Evolutionary conservation across 352 stramenopile genomes (phyloP).

Genomic region (Plasmopara muralis): DNA sequence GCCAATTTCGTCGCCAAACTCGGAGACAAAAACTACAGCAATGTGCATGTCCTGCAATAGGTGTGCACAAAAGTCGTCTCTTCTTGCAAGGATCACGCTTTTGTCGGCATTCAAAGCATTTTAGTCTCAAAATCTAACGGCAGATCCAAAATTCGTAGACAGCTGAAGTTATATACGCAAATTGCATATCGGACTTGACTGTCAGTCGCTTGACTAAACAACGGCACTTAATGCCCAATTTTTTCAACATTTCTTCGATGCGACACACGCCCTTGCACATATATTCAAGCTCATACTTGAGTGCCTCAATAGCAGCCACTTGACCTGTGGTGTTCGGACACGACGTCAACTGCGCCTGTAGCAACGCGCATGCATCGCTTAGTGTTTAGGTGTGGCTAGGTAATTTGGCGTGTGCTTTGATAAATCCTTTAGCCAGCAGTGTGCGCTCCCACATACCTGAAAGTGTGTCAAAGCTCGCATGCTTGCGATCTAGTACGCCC

Average conservation of each 20-base stretch:
- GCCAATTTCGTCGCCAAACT: conserved; percentile 89
- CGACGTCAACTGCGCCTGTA: conserved; percentile 95
- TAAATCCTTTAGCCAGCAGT: conserved; percentile 95
- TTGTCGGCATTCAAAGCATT: conserved; percentile 27
- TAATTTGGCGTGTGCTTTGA: conserved; percentile 95
- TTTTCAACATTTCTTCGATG: conserved; percentile 41
- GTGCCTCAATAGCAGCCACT: conserved; percentile 84
- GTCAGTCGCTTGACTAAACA: conserved; percentile 77
- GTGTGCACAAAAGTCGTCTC: conserved; percentile 86
- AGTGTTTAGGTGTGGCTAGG: conserved; percentile 60
- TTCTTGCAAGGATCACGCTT: conserved; percentile 28
- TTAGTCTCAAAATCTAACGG: conserved; percentile 53
- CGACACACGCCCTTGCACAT: conserved; percentile 32
- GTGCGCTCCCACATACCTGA: conserved; percentile 87
- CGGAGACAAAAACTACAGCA: conserved; percentile 92
- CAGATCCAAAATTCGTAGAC: conserved; percentile 97
- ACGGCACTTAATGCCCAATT: conserved; percentile 84
- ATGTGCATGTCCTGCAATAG: conserved; percentile 88
- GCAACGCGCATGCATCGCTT: conserved; percentile 84
- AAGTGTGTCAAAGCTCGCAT: conserved; percentile 56
- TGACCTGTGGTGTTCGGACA: conserved; percentile 91
- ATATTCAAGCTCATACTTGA: conserved; percentile 72
- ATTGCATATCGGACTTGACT: conserved; percentile 76
- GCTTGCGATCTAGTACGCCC: conserved; percentile 27
- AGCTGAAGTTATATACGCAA: conserved; percentile 84